These are phyloP conservation scores for Luffa acutangula DNA, from an alignment of 306 rosid species.

Conservation along the genomic window DNA sequence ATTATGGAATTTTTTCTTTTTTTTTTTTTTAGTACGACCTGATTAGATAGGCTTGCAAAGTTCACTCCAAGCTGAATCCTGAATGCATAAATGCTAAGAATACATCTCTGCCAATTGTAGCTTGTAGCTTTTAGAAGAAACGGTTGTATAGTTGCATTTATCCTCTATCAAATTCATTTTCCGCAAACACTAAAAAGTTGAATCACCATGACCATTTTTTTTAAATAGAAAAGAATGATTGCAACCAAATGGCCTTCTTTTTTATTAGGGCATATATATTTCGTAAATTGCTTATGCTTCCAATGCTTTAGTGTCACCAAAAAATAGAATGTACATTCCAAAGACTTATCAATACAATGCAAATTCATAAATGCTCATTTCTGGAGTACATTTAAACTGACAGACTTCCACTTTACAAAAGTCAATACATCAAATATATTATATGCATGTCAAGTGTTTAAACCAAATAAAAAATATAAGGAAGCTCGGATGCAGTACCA, in stretches of 20 bases:
- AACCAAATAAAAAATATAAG: background rate
- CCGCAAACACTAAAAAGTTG: too few relatives aligned
- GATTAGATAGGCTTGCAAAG: background rate
- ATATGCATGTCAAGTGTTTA: background rate
- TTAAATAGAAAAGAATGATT: too few relatives aligned
- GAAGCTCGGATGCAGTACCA: conserved; percentile 2
- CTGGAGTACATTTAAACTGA: background rate
- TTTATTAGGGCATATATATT: background rate
- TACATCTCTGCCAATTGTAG: too few relatives aligned
- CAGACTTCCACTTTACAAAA: background rate
- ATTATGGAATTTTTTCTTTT: background rate
- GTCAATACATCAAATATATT: background rate
- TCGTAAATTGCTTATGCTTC: background rate
- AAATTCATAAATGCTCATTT: background rate
- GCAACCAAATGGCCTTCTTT: too few relatives aligned
- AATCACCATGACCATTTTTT: too few relatives aligned
- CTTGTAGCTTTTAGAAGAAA: too few relatives aligned
- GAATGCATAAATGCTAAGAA: too few relatives aligned
- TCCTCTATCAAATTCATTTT: too few relatives aligned
- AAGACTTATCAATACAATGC: background rate
- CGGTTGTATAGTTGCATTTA: too few relatives aligned
- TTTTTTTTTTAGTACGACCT: background rate
- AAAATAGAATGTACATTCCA: background rate
- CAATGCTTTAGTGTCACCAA: background rate
- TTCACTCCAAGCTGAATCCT: too few relatives aligned